Evolutionary conservation across 768 basidiomycete species (phyloP), one percentile per base, ranked within the genome.

Genomic region (Mycena polygramma): DNA sequence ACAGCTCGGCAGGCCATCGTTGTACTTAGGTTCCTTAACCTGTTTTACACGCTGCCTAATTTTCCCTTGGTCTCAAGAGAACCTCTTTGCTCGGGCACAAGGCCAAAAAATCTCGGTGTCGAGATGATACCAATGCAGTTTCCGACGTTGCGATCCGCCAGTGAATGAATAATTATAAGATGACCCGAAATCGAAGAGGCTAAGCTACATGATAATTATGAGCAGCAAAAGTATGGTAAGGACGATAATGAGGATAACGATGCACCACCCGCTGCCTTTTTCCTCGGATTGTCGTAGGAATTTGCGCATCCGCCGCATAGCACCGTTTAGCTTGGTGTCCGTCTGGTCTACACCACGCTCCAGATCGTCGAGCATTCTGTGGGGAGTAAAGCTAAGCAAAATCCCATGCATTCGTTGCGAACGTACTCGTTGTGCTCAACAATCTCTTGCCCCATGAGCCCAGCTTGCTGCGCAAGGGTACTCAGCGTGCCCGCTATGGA

Each of bases 381-480:
- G 35, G 65, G 63, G 63, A 10, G 57, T 41, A 9, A 60, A 41
- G 17, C 45, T 58, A 30, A 61, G 64, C 57, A 43, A 8, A 49
- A 36, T 66, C 41, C 24, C 35, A 14, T 17, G 17, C 65, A 26
- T 53, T 19, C n/a, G 1, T 9, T 49, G 26, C 35, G 46, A 60
- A 80, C 79, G 71, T 71, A 97, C 97, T 95, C 94, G 74, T 92
- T 94, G 75, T 99, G 98, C 77, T 97, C 95, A 11, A 79, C 84
- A 58, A 99, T 94, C 78, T 99, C 98, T 66, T 90, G 90, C 0
- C 97, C 97, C 90, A 99, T 99, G 39, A 98, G 83, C 14, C 92
- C 93, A 0, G 98, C 98, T 81, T 99, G 98, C 72, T 94, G 91
- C 0, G 92, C 91, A 9, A 99, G 83, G 0, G 93, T 96, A 66